Evolutionary conservation across 1,139 yeast genomes (phyloP).

Genomic region (Pichia inconspicua): DNA sequence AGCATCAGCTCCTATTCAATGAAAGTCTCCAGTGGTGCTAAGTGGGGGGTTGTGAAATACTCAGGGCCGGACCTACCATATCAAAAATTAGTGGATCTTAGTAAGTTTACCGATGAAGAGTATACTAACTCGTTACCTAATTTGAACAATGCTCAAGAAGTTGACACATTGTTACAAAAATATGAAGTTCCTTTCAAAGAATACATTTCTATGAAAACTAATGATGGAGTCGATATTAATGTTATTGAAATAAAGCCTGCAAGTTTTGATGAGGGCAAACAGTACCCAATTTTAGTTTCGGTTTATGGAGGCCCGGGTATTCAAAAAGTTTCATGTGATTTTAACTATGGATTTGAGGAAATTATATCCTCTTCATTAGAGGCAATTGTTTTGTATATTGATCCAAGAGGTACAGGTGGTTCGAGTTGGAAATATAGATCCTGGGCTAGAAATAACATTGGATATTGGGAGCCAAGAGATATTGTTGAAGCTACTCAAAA

Average conservation of each 20-base stretch:
- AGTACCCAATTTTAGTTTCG: slow-evolving; percentile 75
- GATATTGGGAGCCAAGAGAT: slow-evolving; percentile 85
- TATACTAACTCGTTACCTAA: slow-evolving; percentile 26
- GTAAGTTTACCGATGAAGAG: slow-evolving; percentile 25
- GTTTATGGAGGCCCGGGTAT: slow-evolving; percentile 97
- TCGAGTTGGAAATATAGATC: slow-evolving; percentile 72
- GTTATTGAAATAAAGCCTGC: slow-evolving; percentile 73
- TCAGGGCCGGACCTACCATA: slow-evolving; percentile 62
- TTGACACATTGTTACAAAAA: slow-evolving; percentile 28
- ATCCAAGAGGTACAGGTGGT: slow-evolving; percentile 93
- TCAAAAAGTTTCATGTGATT: slow-evolving; percentile 53
- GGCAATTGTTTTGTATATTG: slow-evolving; percentile 73
- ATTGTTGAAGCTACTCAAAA: slow-evolving; percentile 56
- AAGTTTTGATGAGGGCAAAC: slow-evolving; percentile 46
- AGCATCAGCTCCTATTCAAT: slow-evolving; percentile 30
- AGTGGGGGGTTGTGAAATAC: slow-evolving; percentile 46
- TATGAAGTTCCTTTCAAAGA: slow-evolving; percentile 51
- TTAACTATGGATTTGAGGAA: slow-evolving; percentile 57
- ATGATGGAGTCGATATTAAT: slow-evolving; percentile 42
- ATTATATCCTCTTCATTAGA: slow-evolving; percentile 60
- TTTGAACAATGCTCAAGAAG: slow-evolving; percentile 27
- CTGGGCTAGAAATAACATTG: slow-evolving; percentile 63
- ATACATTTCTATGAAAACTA: slow-evolving; percentile 33
- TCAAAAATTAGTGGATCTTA: slow-evolving; percentile 49
- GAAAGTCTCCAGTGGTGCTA: slow-evolving; percentile 47